phyloP scores from a whole-genome alignment of 768 basidiomycete species.

The Lyophyllum decastes region DNA sequence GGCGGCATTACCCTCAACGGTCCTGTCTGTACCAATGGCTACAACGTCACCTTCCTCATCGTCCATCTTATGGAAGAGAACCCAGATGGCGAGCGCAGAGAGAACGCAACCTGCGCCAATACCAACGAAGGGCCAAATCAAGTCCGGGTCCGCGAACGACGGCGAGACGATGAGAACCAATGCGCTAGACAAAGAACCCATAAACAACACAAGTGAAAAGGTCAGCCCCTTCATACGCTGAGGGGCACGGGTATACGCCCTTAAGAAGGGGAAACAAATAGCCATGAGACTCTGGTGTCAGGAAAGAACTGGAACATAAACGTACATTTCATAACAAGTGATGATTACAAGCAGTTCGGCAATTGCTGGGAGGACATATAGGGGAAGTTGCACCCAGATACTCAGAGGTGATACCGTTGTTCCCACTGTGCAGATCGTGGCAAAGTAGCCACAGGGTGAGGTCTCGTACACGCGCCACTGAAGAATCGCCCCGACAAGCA shows the following conservation, averaged over 20 bases:
- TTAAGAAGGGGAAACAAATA: no score
- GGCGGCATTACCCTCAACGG: no score
- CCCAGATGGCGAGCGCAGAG: constrained; percentile 22
- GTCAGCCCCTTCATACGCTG: constrained; percentile 44
- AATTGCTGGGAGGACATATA: constrained; percentile 21
- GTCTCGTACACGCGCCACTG: constrained; percentile 26
- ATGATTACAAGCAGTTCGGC: constrained; percentile 20
- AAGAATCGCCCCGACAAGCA: constrained; percentile 21
- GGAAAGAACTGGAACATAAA: not conserved
- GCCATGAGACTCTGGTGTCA: not conserved
- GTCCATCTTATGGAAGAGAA: constrained; percentile 26
- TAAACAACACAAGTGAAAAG: constrained; percentile 37
- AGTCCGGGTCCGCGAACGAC: not conserved
- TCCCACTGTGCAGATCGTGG: constrained; percentile 20
- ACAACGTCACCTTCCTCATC: constrained; percentile 17
- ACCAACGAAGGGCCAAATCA: constrained; percentile 31
- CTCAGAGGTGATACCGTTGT: constrained; percentile 23
- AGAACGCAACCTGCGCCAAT: constrained; percentile 23
- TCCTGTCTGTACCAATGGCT: constrained; percentile 21
- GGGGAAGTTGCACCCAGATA: constrained; percentile 24
- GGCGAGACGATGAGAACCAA: constrained; percentile 24
- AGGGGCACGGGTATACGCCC: constrained; percentile 42
- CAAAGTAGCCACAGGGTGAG: constrained; percentile 23
- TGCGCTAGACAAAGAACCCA: constrained; percentile 32
- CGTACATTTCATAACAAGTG: constrained; percentile 15